phyloP scores from a whole-genome alignment of 495 filamentous ascomycete genomes.

The Acidomyces sp. region DNA sequence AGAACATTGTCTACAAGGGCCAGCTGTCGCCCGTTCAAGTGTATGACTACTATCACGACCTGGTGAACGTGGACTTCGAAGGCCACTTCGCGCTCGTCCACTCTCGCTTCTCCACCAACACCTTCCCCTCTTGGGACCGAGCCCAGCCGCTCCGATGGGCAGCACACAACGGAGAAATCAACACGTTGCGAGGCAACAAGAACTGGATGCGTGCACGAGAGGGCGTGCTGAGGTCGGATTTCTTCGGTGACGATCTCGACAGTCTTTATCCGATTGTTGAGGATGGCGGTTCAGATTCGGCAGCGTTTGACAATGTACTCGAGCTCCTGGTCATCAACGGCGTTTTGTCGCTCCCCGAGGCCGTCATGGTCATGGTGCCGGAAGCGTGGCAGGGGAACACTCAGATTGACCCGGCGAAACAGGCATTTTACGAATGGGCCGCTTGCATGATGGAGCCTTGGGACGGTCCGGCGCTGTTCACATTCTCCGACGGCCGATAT shows the following conservation, averaged over 20 bases:
- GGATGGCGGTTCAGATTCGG: constrained; percentile 94
- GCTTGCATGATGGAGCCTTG: constrained; percentile 99
- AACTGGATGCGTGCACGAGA: constrained; percentile 99
- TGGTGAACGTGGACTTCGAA: constrained; percentile 95
- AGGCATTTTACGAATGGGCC: constrained; percentile 98
- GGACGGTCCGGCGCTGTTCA: constrained; percentile 97
- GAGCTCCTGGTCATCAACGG: constrained; percentile 94
- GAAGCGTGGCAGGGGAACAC: constrained; percentile 97
- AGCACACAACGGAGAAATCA: constrained; percentile 98
- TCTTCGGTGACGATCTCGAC: constrained; percentile 91
- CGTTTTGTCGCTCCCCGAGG: constrained; percentile 90
- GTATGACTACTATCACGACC: constrained; percentile 97
- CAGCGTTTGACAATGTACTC: constrained; percentile 95
- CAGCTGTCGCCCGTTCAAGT: constrained; percentile 93
- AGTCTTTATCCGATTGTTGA: constrained; percentile 89
- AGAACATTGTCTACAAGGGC: constrained; percentile 99
- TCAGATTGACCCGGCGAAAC: constrained; percentile 86
- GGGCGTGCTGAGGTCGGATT: constrained; percentile 82
- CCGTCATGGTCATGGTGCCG: constrained; percentile 98
- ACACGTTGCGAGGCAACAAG: constrained; percentile 96
- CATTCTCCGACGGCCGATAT: constrained; percentile 93
- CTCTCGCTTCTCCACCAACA: constrained; percentile 97
- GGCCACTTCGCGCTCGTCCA: constrained; percentile 96
- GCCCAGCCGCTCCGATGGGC: constrained; percentile 95
- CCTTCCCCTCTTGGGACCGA: constrained; percentile 97